Evolutionary conservation across 2,329 filamentous ascomycete genomes (phyloP).

Genomic region (Diatrype stigma): DNA sequence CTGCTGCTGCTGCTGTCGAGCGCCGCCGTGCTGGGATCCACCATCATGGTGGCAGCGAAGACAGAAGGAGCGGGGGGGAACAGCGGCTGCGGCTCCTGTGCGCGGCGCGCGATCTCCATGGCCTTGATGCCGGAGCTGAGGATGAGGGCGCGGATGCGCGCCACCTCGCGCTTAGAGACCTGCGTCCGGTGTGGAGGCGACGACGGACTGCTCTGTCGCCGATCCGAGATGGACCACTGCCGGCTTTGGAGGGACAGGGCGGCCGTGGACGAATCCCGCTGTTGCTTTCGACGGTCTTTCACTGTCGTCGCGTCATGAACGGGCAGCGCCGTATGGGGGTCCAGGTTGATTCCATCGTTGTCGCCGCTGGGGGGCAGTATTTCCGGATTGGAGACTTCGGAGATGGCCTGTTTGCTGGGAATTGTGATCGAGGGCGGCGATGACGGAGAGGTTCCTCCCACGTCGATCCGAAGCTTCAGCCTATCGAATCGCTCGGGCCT

Average conservation of each 20-base stretch:
- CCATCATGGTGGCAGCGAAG: conserved; percentile 2
- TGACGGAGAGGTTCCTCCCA: conserved; percentile 37
- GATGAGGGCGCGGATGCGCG: conserved; percentile 71
- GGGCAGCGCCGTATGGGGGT: no score
- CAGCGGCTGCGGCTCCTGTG: conserved; percentile 43
- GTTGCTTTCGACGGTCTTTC: no score
- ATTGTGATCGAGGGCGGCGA: conserved; percentile 24
- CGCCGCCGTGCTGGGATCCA: background rate
- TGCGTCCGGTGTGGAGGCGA: conserved; percentile 33
- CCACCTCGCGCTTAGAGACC: conserved; percentile 69
- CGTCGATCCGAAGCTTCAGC: conserved; percentile 46
- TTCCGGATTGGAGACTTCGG: no score
- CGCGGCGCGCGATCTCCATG: conserved; percentile 68
- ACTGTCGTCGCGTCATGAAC: no score
- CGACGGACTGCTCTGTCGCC: conserved; percentile 34
- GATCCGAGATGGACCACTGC: conserved; percentile 52
- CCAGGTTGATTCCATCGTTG: no score
- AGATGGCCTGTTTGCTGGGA: no score
- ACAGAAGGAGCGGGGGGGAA: conserved; percentile 26
- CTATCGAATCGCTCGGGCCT: conserved; percentile 43
- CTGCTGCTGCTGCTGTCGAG: background rate
- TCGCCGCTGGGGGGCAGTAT: no score
- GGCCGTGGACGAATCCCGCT: background rate
- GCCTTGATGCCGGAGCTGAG: conserved; percentile 88
- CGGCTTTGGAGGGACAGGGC: conserved; percentile 12